Evolutionary conservation across 2,329 filamentous ascomycete species (phyloP), one percentile per base, ranked within the genome.

Genomic region (Apiospora phragmitis): DNA sequence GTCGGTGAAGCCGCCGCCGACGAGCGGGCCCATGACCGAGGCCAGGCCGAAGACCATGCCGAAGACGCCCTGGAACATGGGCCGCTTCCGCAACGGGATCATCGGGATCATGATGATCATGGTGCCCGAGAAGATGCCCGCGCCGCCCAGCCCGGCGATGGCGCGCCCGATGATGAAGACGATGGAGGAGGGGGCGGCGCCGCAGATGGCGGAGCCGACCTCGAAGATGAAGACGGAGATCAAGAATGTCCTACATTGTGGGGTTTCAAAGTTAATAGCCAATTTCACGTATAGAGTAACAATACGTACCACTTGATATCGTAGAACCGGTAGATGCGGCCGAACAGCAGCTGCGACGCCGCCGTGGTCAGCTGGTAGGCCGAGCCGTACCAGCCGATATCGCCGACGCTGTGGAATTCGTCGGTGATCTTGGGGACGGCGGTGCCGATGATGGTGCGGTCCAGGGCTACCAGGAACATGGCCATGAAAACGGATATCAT

Each of bases 331-430:
- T 88, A 89, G 49, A 89, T 82, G 49, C 86, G 82, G 8, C 87
- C 87, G 75, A 86, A 89, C 11, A 88, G 75, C 4, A 88, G 81
- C 74, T 88, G 85, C 24, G 83, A 85, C n/a, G 86, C 86, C 8
- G 87, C 85, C 2, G 87, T 87, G 16, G 88, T 89, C 73, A 91
- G 81, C 83, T 90, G 87, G 76, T 90, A 90, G 1, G 88, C 85
- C 47, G 87, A 88, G 6, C 87, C 88, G 77, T 91, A 91, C 89
- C 89, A 91, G 68, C 88, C 88, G 70, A 91, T 88, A 72, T 91
- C 89, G 1, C 85, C 85, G 2, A 90, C 79, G 68, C 87, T 87
- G 65, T 87, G 80, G 76, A 89, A 89, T 26, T 88, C 85, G 74
- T 88, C 83, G n/a, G 86, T 87, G 75, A 89, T 89, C 43, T 81